These are phyloP conservation scores for Fraxinus anomala DNA, from an alignment of 257 asterid genomes.

Conservation along the genomic window DNA sequence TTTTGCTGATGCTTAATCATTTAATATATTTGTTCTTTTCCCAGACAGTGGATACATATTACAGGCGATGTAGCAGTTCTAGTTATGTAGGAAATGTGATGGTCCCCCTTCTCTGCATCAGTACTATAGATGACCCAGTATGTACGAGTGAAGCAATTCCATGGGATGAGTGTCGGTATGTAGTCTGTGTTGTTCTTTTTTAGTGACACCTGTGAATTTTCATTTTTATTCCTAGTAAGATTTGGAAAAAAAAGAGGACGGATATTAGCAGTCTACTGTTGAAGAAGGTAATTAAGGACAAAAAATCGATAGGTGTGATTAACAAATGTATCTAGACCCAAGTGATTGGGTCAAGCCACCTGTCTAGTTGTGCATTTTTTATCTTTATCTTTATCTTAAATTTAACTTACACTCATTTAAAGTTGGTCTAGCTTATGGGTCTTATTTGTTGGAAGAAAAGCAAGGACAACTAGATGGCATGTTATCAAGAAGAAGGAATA, in stretches of 20 bases:
- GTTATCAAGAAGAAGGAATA: neutral
- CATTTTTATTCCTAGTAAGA: neutral
- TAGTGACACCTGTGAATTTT: neutral
- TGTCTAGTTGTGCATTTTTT: neutral
- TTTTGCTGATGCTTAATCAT: slow-evolving; percentile 14
- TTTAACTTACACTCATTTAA: neutral
- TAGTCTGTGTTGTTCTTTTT: slow-evolving; percentile 1
- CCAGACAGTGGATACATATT: slow-evolving; percentile 90
- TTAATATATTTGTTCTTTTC: slow-evolving; percentile 13
- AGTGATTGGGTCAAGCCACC: neutral
- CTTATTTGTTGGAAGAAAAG: neutral
- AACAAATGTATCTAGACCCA: neutral
- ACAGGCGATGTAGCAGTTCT: slow-evolving; percentile 77
- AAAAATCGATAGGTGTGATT: neutral
- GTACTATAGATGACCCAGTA: slow-evolving; percentile 86
- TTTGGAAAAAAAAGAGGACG: neutral
- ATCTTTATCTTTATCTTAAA: too few relatives aligned
- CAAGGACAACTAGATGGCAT: neutral
- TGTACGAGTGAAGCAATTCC: slow-evolving; percentile 95
- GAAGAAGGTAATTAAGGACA: neutral
- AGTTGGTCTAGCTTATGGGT: neutral
- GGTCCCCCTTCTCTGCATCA: slow-evolving; percentile 89
- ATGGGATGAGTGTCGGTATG: slow-evolving; percentile 84
- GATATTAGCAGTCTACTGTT: neutral
- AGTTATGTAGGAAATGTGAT: slow-evolving; percentile 63